Percentiles rank a stretch among this genome's conserved stretches.
phyloP scores from a whole-genome alignment of 2,329 filamentous ascomycete genomes.

The Stenocarpella maydis region DNA sequence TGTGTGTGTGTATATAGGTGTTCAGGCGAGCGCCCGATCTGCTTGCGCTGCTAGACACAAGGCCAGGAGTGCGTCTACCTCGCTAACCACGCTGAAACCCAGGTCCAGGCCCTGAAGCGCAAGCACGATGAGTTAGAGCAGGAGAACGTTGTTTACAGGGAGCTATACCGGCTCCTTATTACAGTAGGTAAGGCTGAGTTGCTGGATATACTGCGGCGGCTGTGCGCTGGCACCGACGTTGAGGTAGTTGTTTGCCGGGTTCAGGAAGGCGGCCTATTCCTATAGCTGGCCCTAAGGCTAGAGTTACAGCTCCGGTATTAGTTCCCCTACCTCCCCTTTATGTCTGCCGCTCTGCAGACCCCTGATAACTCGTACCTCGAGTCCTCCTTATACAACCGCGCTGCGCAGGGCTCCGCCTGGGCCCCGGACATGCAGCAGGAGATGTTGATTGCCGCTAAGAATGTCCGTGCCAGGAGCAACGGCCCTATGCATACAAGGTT shows the following conservation, averaged over 20 bases:
- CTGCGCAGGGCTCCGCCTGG: background rate
- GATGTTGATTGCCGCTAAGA: background rate
- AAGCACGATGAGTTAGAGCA: constrained; percentile 7
- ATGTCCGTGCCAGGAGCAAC: background rate
- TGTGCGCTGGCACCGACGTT: background rate
- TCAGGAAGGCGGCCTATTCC: constrained; percentile 3
- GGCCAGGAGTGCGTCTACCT: background rate
- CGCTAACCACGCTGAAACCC: background rate
- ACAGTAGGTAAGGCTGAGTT: background rate
- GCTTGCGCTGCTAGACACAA: background rate
- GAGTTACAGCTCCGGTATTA: background rate
- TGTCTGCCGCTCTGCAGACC: background rate
- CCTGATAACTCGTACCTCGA: constrained; percentile 16
- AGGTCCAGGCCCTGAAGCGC: constrained; percentile 12
- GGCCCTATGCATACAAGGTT: background rate
- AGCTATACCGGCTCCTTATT: constrained; percentile 10
- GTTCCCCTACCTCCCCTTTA: constrained; percentile 13
- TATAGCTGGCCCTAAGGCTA: background rate
- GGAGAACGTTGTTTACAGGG: background rate
- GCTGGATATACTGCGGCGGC: constrained; percentile 11
- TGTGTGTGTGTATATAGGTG: background rate
- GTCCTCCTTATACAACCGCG: background rate
- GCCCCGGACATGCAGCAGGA: background rate
- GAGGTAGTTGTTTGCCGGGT: background rate
- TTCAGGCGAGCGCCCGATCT: background rate